Conservation (phyloP, 495 filamentous ascomycete genomes). For the Penicillium odoratum region DNA sequence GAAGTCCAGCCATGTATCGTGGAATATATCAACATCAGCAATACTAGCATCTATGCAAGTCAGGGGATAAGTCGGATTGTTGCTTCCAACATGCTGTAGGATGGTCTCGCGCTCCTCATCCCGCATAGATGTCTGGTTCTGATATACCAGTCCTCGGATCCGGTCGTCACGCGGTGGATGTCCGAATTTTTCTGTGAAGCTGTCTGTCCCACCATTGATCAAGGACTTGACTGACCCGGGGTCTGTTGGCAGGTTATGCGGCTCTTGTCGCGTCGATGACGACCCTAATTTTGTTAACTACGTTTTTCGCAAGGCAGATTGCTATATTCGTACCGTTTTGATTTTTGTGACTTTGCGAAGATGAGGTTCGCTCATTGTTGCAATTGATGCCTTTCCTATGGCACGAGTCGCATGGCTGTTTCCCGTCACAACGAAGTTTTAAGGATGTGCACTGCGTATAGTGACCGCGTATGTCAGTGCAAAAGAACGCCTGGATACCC, state of each 20-base stretch:
- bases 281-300: slow-evolving; percentile 17
- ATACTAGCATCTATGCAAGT: slow-evolving; percentile 29
- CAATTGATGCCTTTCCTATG: slow-evolving; percentile 44
- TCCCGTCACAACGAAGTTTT: slow-evolving; percentile 53
- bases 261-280: slow-evolving; percentile 13
- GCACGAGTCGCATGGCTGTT: slow-evolving; percentile 48
- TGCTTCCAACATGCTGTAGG: slow-evolving; percentile 19
- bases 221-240: slow-evolving; percentile 50
- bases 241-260: slow-evolving; percentile 34
- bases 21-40: slow-evolving; percentile 34
- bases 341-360: slow-evolving; percentile 18
- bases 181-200: slow-evolving; percentile 45
- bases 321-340: not conserved
- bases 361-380: slow-evolving; percentile 36
- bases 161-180: slow-evolving; percentile 45
- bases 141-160: slow-evolving; percentile 32
- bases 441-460: slow-evolving; percentile 46
- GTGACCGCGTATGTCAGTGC: not conserved
- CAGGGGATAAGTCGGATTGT: slow-evolving; percentile 18
- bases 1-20: slow-evolving; percentile 42
- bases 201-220: slow-evolving; percentile 47
- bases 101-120: slow-evolving; percentile 21
- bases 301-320: not conserved
- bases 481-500: not conserved
- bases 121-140: slow-evolving; percentile 13